Percentiles rank a stretch among this genome's conserved stretches.
phyloP scores from a whole-genome alignment of 306 rosid genomes.

The Cicer yamashitae region DNA sequence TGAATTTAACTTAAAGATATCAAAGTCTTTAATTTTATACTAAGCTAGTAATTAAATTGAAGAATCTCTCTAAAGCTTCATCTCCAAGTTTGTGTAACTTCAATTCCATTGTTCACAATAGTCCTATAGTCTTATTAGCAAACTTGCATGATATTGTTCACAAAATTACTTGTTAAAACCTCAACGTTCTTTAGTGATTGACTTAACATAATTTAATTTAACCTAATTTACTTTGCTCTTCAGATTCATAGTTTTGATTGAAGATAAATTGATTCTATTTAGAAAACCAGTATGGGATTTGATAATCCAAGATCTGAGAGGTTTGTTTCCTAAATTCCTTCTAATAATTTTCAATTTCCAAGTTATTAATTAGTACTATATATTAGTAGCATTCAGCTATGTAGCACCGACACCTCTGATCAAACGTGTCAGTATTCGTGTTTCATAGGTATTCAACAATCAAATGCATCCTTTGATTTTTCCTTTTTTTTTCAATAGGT shows the following conservation, averaged over 20 bases:
- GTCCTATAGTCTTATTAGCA: constrained; percentile 31
- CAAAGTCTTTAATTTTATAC: neutral
- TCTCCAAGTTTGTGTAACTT: constrained; percentile 42
- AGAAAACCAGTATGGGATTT: constrained; percentile 63
- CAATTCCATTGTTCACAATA: constrained; percentile 53
- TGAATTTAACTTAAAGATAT: too few species aligned
- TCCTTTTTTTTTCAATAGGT: constrained; percentile 40
- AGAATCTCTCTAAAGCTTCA: constrained; percentile 52
- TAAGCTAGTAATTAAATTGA: constrained; percentile 10
- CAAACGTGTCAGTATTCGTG: too few species aligned
- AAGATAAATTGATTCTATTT: constrained; percentile 38
- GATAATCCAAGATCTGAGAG: constrained; percentile 70
- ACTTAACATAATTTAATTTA: constrained; percentile 27
- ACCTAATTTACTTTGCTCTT: constrained; percentile 31
- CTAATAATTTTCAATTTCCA: neutral
- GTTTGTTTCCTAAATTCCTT: constrained; percentile 45
- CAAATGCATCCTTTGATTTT: constrained; percentile 13
- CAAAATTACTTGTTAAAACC: neutral
- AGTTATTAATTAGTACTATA: too few species aligned
- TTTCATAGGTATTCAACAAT: neutral
- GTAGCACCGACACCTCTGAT: too few species aligned
- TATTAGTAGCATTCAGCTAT: too few species aligned
- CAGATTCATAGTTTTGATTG: constrained; percentile 42
- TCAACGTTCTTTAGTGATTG: constrained; percentile 1
- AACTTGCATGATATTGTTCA: neutral